phyloP scores from a whole-genome alignment of 805 yeast genomes.

The Wickerhamomyces silvicola region DNA sequence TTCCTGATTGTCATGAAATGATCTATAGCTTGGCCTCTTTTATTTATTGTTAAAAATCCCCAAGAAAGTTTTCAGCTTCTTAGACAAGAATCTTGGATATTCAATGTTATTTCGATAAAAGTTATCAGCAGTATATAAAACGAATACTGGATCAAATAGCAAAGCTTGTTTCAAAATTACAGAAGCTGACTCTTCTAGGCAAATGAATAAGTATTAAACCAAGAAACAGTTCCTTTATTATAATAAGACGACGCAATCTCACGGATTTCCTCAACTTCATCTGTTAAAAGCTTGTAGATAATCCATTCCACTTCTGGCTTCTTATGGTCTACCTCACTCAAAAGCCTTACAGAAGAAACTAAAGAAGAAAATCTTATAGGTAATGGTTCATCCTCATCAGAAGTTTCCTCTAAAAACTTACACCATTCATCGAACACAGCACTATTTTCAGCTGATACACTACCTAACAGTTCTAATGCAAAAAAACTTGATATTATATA shows the following conservation, averaged over 20 bases:
- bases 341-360: conserved; percentile 31
- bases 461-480: conserved; percentile 47
- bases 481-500: conserved; percentile 36
- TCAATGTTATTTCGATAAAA: conserved; percentile 50
- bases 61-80: conserved; percentile 13
- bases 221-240: conserved; percentile 30
- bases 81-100: conserved; percentile 16
- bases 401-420: conserved; percentile 19
- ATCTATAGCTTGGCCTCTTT: neutral
- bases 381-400: conserved; percentile 39
- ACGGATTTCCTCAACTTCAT: conserved; percentile 64
- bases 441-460: conserved; percentile 24
- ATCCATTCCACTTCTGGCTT: conserved; percentile 21
- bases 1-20: conserved; percentile 4
- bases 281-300: conserved; percentile 39
- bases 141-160: conserved; percentile 16
- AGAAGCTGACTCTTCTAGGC: conserved; percentile 3
- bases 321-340: conserved; percentile 7
- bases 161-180: conserved; percentile 12
- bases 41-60: neutral
- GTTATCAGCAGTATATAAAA: conserved; percentile 65
- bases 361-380: conserved; percentile 41
- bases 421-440: conserved; percentile 31
- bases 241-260: conserved; percentile 38
- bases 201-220: conserved; percentile 25